These are phyloP conservation scores for Chaetomium fimeti DNA, from an alignment of 495 filamentous ascomycete species.

Conservation along the genomic window DNA sequence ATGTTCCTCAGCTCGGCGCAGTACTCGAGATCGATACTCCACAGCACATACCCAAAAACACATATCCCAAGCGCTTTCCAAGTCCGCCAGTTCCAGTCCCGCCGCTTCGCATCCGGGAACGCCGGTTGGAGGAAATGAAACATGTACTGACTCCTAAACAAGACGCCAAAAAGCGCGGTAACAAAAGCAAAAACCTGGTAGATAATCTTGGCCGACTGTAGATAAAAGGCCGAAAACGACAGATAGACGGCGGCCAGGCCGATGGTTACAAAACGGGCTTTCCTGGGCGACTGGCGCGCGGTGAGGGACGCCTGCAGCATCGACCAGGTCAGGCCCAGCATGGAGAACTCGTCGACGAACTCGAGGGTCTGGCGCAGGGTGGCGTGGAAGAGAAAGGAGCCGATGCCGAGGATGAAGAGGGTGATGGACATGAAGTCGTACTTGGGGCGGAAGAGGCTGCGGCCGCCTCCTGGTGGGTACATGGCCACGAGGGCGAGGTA, in stretches of 20 bases:
- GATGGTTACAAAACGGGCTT: conserved; percentile 34
- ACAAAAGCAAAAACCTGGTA: conserved; percentile 31
- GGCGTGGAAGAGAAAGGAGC: conserved; percentile 53
- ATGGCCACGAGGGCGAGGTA: conserved; percentile 30
- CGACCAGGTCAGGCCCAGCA: conserved; percentile 53
- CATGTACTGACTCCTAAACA: conserved; percentile 26
- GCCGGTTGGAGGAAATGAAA: conserved; percentile 21
- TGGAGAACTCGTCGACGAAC: conserved; percentile 57
- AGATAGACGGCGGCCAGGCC: conserved; percentile 27
- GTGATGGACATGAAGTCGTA: conserved; percentile 34
- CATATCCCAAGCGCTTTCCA: conserved; percentile 28
- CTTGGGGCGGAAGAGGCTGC: conserved; percentile 11
- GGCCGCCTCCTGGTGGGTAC: conserved; percentile 16
- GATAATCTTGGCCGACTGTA: conserved; percentile 38
- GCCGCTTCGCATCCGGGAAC: conserved; percentile 18
- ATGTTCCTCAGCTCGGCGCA: conserved; percentile 40
- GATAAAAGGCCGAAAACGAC: conserved; percentile 38
- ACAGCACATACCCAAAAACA: conserved; percentile 46
- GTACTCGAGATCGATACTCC: conserved; percentile 50
- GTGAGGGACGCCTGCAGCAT: conserved; percentile 54
- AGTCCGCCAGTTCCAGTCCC: conserved; percentile 18
- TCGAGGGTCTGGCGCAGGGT: conserved; percentile 55
- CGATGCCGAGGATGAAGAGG: conserved; percentile 57
- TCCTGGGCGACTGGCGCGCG: conserved; percentile 35
- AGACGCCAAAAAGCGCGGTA: conserved; percentile 20